These are phyloP conservation scores for Phytophthora parvispora DNA, from an alignment of 352 stramenopile species.

Conservation along the genomic window DNA sequence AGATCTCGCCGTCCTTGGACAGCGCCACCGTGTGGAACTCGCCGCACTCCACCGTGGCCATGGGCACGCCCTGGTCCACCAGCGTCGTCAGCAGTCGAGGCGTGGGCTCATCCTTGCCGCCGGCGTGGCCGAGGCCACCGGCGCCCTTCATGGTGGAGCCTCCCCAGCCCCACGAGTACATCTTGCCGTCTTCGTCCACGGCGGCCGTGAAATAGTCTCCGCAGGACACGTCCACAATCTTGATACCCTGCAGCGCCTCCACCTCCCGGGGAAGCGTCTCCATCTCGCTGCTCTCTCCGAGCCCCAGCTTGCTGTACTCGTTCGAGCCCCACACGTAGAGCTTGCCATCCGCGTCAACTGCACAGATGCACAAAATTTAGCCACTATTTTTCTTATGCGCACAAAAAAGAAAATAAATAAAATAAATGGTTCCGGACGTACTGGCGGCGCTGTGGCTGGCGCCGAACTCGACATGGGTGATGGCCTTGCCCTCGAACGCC, in stretches of 20 bases:
- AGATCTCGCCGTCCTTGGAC: slow-evolving; percentile 91
- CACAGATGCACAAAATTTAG: slow-evolving; percentile 10
- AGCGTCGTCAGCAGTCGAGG: slow-evolving; percentile 76
- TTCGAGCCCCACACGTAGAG: slow-evolving; percentile 92
- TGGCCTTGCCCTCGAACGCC: slow-evolving; percentile 68
- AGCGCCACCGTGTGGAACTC: slow-evolving; percentile 93
- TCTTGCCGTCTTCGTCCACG: slow-evolving; percentile 86
- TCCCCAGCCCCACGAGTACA: slow-evolving; percentile 94
- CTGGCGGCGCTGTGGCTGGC: slow-evolving; percentile 83
- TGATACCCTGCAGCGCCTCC: slow-evolving; percentile 72
- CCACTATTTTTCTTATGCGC: not conserved
- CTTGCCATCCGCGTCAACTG: slow-evolving; percentile 77
- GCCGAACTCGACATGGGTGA: slow-evolving; percentile 80
- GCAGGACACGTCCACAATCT: slow-evolving; percentile 88
- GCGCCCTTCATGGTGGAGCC: slow-evolving; percentile 87
- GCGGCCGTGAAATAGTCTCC: slow-evolving; percentile 90
- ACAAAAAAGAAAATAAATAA: slow-evolving; percentile 10
- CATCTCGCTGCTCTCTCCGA: slow-evolving; percentile 61
- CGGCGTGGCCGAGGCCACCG: slow-evolving; percentile 78
- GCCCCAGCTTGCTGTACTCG: slow-evolving; percentile 90
- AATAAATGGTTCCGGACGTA: slow-evolving; percentile 46
- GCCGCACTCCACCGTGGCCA: slow-evolving; percentile 78
- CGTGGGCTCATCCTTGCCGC: slow-evolving; percentile 78
- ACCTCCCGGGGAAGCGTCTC: slow-evolving; percentile 68
- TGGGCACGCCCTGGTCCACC: slow-evolving; percentile 86